Evolutionary conservation across 768 basidiomycete species (phyloP), one percentile per base, ranked within the genome.

Genomic region (Fomitopsis serialis): DNA sequence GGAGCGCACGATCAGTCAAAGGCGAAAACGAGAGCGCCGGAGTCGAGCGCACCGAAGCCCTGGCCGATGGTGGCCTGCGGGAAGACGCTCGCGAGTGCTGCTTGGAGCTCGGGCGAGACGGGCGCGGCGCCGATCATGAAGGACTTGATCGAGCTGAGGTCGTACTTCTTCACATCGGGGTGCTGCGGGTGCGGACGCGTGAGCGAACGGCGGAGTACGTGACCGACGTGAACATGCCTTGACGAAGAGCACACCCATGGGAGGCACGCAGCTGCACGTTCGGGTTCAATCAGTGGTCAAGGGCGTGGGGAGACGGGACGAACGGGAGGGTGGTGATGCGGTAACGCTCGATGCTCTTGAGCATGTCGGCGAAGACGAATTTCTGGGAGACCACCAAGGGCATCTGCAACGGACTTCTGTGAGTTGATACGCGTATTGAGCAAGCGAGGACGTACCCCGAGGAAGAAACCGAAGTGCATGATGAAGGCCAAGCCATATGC

Each of bases 211-310:
- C n/a, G 9, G 25, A n/a, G 23, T 22, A n/a, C n/a, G n/a, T 21
- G 27, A 10, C 6, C 17, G 13, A 13, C 4, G 17, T 21, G 9
- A 9, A 15, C 53, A 10, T 13, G 55, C 60, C 55, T 61, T 61
- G 72, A 81, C 81, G 11, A 85, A 64, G 1, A 82, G 68, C 12
- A 84, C 74, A n/a, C 79, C 70, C 61, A 79, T 76, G 0, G 81
- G 82, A 8, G 82, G 82, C 1, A 84, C 81, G 25, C 82, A 67
- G 55, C 81, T 82, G 74, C n/a, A n/a, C n/a, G n/a, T 7, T 10
- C 19, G 21, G 21, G 3, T 10, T 25, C 15, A 7, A 23, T 35
- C 12, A 52, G 32, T 19, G 3, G n/a, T n/a, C 13, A 27, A 32
- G 2, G 22, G 32, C 1, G 17, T 34, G n/a, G 19, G n/a, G 25